Evolutionary conservation across 768 basidiomycete species (phyloP), one percentile per base, ranked within the genome.

Genomic region (Amanita molliuscula): DNA sequence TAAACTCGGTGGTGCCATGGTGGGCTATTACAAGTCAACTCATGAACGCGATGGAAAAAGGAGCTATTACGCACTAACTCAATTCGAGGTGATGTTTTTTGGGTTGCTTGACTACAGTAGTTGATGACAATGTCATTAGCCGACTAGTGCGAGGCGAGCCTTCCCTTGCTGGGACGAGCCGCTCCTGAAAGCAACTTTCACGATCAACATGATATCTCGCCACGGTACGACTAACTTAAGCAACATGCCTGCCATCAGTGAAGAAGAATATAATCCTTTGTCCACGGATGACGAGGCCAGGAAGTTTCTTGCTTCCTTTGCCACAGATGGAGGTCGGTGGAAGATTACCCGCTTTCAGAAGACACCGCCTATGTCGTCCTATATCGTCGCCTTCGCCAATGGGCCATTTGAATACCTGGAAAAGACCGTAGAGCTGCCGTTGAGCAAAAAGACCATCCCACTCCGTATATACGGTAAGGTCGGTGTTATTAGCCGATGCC

Each of bases 121-220:
- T 44, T 9, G 31, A 11, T n/a, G 16, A 47, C 16, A 18, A 15
- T 42, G 25, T 47, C 40, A 29, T 13, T 55, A 95, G 84, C 82
- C 93, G 34, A 95, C 88, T 35, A 82, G 82, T 52, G 93, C 94
- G 7, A 73, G 93, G 44, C 75, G 79, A 36, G 79, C 84, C 5
- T 88, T 90, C 64, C 88, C 88, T 23, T 89, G 84, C 69, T 95
- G 89, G 88, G 94, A 96, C 61, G 93, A 96, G 61, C 95, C 94
- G 13, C 73, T 79, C 33, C 72, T 94, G 56, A 97, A 97, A 64
- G 85, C 92, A 0, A 91, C 84, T 2, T 88, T 84, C 61, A 59
- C 75, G 0, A 69, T 92, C 52, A 84, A 82, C 11, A 72, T 94
- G 74, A 74, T 94, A 58, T 88, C 90, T n/a, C 79, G 82, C 53